Evolutionary conservation across 805 yeast species (phyloP), one percentile per base, ranked within the genome.

Genomic region (Saturnispora mendoncae): DNA sequence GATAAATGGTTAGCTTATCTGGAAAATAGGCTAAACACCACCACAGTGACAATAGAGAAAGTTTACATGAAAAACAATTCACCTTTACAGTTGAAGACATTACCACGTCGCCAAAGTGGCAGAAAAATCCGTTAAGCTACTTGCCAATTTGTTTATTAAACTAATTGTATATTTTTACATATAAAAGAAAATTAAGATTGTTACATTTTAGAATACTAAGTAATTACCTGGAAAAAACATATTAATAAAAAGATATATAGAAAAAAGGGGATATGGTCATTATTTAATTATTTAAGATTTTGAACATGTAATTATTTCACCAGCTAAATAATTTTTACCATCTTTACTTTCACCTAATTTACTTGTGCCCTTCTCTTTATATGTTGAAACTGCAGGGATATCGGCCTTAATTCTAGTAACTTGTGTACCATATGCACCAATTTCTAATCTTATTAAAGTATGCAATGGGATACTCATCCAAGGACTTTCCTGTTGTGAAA

Each of bases 381-480:
- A 92, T 0, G 99, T 92, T 53, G 90, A 80, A 4, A 92, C 99
- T 0, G 98, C 98, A 2, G 99, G 98, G 38, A 92, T 90, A 58
- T 92, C 85, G 0, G 97, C 98, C 52, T 86, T 86, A 44, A 92
- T 84, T 52, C 94, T 72, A 15, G 90, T 82, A 14, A 88, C 97
- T 33, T 79, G 64, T 0, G 98, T 88, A 38, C 80, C 80, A 55
- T 85, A 88, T 0, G 98, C 96, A 43, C 94, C 72, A n/a, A 97
- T 96, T 59, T 92, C 97, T 48, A 92, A 68, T 57, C 86, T 83
- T 54, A 92, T 92, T 58, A 92, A 66, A 0, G 98, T 92, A 58
- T 92, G 99, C 53, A 92, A 67, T 5, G 99, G 99, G 45, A 92
- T 94, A 30, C 94, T 85, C 95, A 92, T 87, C 98, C 98, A 92